Conservation (phyloP, 2,329 filamentous ascomycete genomes). For the Beauveria brongniartii region DNA sequence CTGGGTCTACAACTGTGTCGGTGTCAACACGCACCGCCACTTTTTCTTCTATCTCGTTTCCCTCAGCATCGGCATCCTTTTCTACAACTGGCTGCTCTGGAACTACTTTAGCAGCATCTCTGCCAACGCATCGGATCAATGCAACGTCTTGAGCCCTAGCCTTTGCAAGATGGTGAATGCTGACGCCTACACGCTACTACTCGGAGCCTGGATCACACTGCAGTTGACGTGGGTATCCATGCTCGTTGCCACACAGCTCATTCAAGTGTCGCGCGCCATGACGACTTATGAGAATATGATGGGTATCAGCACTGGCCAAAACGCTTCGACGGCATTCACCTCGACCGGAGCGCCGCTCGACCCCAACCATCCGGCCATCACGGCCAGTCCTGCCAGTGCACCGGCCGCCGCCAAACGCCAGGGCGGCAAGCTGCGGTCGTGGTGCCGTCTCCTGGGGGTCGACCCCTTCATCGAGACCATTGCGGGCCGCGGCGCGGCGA, state of each 20-base stretch:
- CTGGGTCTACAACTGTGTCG: slow-evolving; percentile 96
- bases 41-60: slow-evolving; percentile 85
- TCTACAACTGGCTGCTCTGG: slow-evolving; percentile 65
- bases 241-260: slow-evolving; percentile 86
- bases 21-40: slow-evolving; percentile 90
- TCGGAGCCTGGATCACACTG: slow-evolving; percentile 69
- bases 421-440: slow-evolving; percentile 64
- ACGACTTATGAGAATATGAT: slow-evolving; percentile 98
- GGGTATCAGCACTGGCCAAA: slow-evolving; percentile 53
- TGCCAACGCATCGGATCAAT: slow-evolving; percentile 45
- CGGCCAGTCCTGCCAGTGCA: slow-evolving; percentile 39
- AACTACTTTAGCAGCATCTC: slow-evolving; percentile 59
- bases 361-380: slow-evolving; percentile 55
- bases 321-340: slow-evolving; percentile 66
- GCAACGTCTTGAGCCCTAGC: slow-evolving; percentile 65
- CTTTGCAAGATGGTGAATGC: slow-evolving; percentile 71
- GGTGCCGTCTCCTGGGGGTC: slow-evolving; percentile 78
- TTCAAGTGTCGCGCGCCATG: slow-evolving; percentile 85
- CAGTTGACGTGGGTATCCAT: slow-evolving; percentile 97
- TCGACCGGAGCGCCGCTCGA: slow-evolving; percentile 69
- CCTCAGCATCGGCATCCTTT: slow-evolving; percentile 65
- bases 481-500: slow-evolving; percentile 68
- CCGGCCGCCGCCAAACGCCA: slow-evolving; percentile 38
- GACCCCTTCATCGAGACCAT: slow-evolving; percentile 93
- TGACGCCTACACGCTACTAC: slow-evolving; percentile 75